Percentiles rank a stretch among this genome's conserved stretches.
These are phyloP conservation scores for Aegilops umbellulata DNA, from an alignment of 176 grass and related monocot species.

Conservation along the genomic window DNA sequence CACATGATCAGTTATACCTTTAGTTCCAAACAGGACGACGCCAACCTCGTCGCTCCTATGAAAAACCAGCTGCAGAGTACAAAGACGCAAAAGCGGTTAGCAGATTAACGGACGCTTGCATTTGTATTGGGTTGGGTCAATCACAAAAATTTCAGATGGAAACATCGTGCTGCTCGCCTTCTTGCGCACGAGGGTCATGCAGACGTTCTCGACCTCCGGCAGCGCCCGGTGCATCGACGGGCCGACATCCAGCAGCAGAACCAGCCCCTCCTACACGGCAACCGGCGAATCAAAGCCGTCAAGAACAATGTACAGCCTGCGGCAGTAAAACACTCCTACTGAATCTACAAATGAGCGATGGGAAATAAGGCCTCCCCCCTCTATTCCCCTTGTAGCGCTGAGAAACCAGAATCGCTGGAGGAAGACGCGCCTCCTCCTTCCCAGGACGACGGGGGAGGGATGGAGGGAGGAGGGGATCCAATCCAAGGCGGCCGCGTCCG, in stretches of 20 bases:
- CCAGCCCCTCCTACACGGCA: conserved; percentile 54
- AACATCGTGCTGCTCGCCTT: conserved; percentile 44
- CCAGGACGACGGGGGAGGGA: background rate
- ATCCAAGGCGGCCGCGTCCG: background rate
- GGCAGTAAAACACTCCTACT: background rate
- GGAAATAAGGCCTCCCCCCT: background rate
- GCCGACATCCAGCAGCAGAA: conserved; percentile 86
- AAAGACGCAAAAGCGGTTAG: background rate
- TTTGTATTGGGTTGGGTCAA: background rate
- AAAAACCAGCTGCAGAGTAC: conserved; percentile 63
- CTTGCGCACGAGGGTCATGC: conserved; percentile 75
- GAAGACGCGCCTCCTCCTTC: too few relatives aligned
- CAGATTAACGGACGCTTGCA: background rate
- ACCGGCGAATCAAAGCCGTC: background rate
- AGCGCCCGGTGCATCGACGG: conserved; percentile 84
- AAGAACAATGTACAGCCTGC: background rate
- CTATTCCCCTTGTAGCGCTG: background rate
- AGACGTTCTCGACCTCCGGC: conserved; percentile 62
- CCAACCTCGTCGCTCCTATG: conserved; percentile 66
- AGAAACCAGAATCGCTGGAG: too few relatives aligned
- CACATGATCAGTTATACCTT: conserved; percentile 37
- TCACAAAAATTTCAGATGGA: background rate
- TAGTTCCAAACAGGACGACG: conserved; percentile 78
- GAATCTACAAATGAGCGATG: background rate
- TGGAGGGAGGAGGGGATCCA: background rate